Evolutionary conservation across 2,329 filamentous ascomycete species (phyloP), one percentile per base, ranked within the genome.

Genomic region (Nemania bipapillata): DNA sequence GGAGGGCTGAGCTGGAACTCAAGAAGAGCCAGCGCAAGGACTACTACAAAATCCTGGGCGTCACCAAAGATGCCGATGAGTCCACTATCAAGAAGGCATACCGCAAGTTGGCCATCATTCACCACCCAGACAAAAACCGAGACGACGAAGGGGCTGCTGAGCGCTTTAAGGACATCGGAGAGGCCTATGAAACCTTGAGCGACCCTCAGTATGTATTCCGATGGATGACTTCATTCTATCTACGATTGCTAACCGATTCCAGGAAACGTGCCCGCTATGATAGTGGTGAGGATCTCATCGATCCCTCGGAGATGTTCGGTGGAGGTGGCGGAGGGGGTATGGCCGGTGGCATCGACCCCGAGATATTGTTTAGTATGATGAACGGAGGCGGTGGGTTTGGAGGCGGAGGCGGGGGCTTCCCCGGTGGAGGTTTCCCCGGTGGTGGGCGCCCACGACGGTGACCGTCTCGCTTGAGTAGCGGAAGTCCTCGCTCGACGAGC

Each of bases 11-110:
- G 83, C 84, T 97, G 28, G 96, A 99, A 83, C 84, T 98, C 71
- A 99, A 99, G 90, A 98, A 98, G 90, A 92, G 92, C 80, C 92
- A 95, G 82, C 88, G 96, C 70, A 99, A 99, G 82, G 96, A 99
- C 78, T 98, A 97, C 83, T 99, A 99, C 86, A 97, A 97, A 87
- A 97, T 98, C 73, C 89, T 99, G 61, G 92, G 91, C 5, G 84
- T 99, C 8, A 85, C 91, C 66, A 98, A 97, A 85, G 91, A 94
- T 70, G 94, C 94, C 42, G 88, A 87, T 47, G 93, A 97, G 24
- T 86, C 86, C 65, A 89, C 96, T 63, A 96, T 99, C 84, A 99
- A 98, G 87, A 95, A 94, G 84, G 96, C 95, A 1, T 99, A 99
- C 84, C 90, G 95, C 73, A 97, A 96, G 82, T 87, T 97, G 78